Base-by-base conservation (phyloP, 345 rosid genomes). In the Fremontodendron californicum region DNA sequence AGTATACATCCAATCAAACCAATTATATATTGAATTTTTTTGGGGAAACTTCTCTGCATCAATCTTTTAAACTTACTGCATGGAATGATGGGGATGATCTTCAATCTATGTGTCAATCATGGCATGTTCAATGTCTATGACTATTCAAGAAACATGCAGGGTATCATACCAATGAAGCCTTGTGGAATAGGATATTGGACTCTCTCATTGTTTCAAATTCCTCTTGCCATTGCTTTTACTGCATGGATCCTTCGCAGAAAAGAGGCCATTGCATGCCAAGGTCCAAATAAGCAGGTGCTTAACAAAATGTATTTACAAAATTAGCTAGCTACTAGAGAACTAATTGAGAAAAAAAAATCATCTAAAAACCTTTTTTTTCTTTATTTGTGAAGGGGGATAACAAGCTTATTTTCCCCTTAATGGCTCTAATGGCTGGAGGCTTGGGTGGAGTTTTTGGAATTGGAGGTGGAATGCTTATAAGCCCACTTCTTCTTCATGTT, bases 381-480 rank as follows among this genome's bases (percentile, higher is more conserved):
- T 35, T 23, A 15, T 21, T 51, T 49, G 45, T 63, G 55, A 74
- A 94, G 92, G 91, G 79, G 2, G 58, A 78, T 12, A 86, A 82
- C 84, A 81, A 78, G 81, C 67, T 84, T 63, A 77, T 82, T 27
- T 89, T 93, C 78, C 97, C 97, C 8, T 9, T 80, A 35, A 94
- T 91, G 94, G 93, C 95, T 15, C 79, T 93, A 5, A 31, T 89
- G 70, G 97, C 99, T 2, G 99, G 99, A 54, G 72, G 87, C 7
- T 49, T 95, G 69, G 99, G 96, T 13, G 96, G 99, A 75, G 80
- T 90, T 77, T 95, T 93, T 4, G 99, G 98, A 60, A 89, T 95
- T 72, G 99, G 99, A 63, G 97, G 99, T 4, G 99, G 94, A 52
- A 93, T 93, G 98, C 91, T 93, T 31, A 89, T 89, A 73, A 91